Evolutionary conservation across 805 yeast species (phyloP), one percentile per base, ranked within the genome.

Genomic region (Saccharomycopsis javanensis): DNA sequence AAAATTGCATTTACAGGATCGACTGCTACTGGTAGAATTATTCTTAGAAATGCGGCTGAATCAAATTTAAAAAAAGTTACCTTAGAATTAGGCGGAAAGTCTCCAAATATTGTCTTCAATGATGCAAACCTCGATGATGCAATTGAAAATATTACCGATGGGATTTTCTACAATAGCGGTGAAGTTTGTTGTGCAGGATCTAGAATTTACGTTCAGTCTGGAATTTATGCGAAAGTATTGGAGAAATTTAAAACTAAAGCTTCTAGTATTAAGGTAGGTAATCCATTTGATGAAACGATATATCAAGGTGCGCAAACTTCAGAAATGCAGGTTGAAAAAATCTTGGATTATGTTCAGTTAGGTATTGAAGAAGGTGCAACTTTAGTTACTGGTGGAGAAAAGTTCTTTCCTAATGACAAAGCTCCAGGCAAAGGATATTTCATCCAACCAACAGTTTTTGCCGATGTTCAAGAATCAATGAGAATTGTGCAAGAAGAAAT

Each of bases 161-260:
- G 96, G 71, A 90, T 91, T 67, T 88, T 85, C 78, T 88, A 81
- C 79, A 91, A 91, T 79, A 84, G 91, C 67, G 98, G 98, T 73
- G 96, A 92, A 76, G 91, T 88, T 58, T 91, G 98, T 75, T 86
- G 90, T 68, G 97, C 97, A 37, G 95, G 96, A 62, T 89, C 97
- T 57, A 83, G 98, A 73, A 75, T 90, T 63, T 87, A 88, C 69
- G 86, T 91, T 59, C 96, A 91, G 72, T 96, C 86, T 63, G 79
- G 81, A 34, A 76, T 89, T 64, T 88, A 91, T 72, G 96, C 91
- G 61, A 77, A 83, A 71, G 81, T 89, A 61, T 69, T 89, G 57
- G 78, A 74, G 45, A 83, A 77, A 62, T 81, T 87, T 68, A 75
- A 75, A 64, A 67, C 68, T 45, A 78, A 79, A 58, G 79, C 83